Percentiles rank a stretch among this genome's conserved stretches.
Evolutionary conservation across 2,329 filamentous ascomycete species (phyloP).

Genomic region (Ophiosphaerella narmari): DNA sequence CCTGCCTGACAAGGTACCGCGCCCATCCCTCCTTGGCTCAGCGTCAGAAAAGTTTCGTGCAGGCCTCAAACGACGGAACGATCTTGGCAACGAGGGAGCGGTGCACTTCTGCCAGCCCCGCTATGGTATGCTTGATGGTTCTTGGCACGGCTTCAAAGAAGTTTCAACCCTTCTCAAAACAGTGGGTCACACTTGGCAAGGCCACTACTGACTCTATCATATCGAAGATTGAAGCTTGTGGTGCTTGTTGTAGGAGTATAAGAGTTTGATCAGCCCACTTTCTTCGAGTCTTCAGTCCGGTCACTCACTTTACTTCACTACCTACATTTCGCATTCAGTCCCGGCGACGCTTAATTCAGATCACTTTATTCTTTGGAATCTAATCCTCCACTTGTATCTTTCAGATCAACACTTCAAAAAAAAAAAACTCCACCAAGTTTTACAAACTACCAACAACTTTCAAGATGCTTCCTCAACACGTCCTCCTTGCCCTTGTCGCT

Average conservation of each 20-base stretch:
- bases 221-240: conserved; percentile 4
- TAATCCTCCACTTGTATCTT: conserved; percentile 9
- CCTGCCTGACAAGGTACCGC: conserved; percentile 17
- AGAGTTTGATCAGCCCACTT: conserved; percentile 27
- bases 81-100: conserved; percentile 30
- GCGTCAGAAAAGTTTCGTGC: conserved; percentile 43
- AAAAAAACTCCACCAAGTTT: conserved; percentile 13
- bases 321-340: conserved; percentile 29
- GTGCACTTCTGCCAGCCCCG: conserved; percentile 23
- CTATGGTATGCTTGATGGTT: conserved; percentile 30
- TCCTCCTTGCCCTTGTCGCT: conserved; percentile 43
- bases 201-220: conserved; percentile 11
- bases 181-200: conserved; percentile 39
- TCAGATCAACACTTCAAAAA: conserved; percentile 11
- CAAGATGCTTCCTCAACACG: conserved; percentile 47
- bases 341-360: conserved; percentile 33
- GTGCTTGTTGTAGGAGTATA: conserved; percentile 29
- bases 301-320: conserved; percentile 44
- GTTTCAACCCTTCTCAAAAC: conserved; percentile 45
- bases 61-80: conserved; percentile 35
- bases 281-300: conserved; percentile 42
- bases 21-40: conserved; percentile 35
- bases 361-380: conserved; percentile 20
- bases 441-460: conserved; percentile 16
- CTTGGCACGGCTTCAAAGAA: conserved; percentile 47